Percentiles rank a stretch among this genome's conserved stretches.
Conservation (phyloP, 2,329 filamentous ascomycete species). For the Xylariaceae sp. region DNA sequence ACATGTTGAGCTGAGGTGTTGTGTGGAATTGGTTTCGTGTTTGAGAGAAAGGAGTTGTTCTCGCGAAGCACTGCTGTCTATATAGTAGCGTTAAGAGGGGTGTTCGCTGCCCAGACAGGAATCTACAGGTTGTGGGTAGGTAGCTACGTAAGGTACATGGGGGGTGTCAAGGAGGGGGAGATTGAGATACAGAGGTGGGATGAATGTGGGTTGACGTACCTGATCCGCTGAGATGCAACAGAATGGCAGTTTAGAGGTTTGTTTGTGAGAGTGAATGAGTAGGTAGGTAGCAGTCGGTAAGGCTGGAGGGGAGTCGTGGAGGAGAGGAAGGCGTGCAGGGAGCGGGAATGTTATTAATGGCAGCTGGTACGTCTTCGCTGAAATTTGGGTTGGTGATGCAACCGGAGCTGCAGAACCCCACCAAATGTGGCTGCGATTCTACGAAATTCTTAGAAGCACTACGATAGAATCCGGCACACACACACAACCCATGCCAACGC, state of each 20-base stretch:
- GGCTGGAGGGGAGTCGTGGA: too few relatives aligned
- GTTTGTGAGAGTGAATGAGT: conserved; percentile 1
- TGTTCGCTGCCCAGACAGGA: too few relatives aligned
- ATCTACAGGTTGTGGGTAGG: too few relatives aligned
- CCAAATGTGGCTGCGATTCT: conserved; percentile 15
- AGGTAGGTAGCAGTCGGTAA: not conserved
- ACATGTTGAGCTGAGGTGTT: conserved; percentile 19
- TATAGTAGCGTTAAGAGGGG: too few relatives aligned
- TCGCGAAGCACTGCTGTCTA: too few relatives aligned
- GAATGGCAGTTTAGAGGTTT: not conserved
- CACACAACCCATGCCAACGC: not conserved
- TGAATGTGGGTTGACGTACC: too few relatives aligned
- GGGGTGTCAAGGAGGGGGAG: too few relatives aligned
- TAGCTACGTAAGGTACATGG: too few relatives aligned
- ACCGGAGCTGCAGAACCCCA: conserved; percentile 16
- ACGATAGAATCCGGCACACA: conserved; percentile 9
- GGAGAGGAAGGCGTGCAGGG: not conserved
- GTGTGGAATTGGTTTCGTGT: not conserved
- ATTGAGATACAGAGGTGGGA: too few relatives aligned
- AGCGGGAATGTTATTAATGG: not conserved
- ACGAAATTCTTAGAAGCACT: conserved; percentile 21
- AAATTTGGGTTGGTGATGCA: conserved; percentile 19
- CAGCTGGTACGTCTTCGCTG: not conserved
- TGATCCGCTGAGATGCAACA: too few relatives aligned
- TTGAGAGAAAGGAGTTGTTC: not conserved